Base-by-base conservation (phyloP, 495 filamentous ascomycete species). In the Amphirosellinia nigrospora region DNA sequence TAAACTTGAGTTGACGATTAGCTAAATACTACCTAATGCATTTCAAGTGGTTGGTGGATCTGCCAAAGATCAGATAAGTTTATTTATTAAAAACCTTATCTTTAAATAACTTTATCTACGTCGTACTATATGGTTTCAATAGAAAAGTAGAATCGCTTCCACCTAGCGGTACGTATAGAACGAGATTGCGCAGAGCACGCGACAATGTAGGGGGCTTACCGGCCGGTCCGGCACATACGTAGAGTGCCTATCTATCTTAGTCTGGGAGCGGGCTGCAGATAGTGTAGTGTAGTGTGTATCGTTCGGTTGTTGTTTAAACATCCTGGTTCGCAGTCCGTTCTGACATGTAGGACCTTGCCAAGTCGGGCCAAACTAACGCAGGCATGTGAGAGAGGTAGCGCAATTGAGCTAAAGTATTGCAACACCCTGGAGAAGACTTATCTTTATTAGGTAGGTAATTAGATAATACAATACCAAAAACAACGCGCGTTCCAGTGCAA, bases 391-490 rank as follows among this genome's bases (percentile, higher is more conserved):
- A 36, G 26, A 26, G 63, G n/a, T 65, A 52, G 46, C 39, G 50
- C 53, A 45, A 68, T 59, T 68, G 6, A 34, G 52, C 4, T 68
- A 52, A 59, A 59, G 26, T 45, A 68, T 58, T 6, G 39, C 52
- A 68, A 59, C 65, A 68, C 8, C 28, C 4, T 26, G 23, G 9
- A 32, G 23, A 60, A 23, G 41, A 19, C 66, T 62, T 69, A 30
- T 52, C 66, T 69, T 34, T 34, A 62, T 62, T 69, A 41, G 66
- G 66, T 69, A 62, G 66, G 66, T 28, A 53, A 61, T 26, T 53
- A 21, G 30, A 46, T 32, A 59, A 41, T 36, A 26, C 36, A 68
- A 32, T 34, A 26, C 26, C 28, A 36, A 23, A 48, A 46, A 15
- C 52, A 59, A 58, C n/a, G 19, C 52, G 36, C 38, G 36, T 21